Evolutionary conservation across 257 asterid species (phyloP), one percentile per base, ranked within the genome.

Genomic region (Forsythia viridissima): DNA sequence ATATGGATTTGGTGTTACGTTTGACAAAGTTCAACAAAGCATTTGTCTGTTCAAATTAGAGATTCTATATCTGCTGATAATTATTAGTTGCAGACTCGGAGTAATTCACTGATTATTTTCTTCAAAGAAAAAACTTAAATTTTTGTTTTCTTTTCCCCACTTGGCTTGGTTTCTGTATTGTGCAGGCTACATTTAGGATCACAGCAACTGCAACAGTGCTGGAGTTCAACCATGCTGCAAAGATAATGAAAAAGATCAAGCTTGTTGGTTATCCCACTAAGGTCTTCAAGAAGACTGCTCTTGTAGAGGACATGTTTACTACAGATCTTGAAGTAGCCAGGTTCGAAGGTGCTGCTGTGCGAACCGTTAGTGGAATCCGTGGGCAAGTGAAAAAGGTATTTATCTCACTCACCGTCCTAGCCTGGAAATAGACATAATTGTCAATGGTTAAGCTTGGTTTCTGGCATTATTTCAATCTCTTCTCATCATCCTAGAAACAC

Each of bases 311-410:
- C 78, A 93, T 95, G 99, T 95, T 93, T 85, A 95, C 99, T 75
- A 92, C 99, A n/a, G 97, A 91, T 88, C 98, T 95, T 82, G 99
- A 95, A 88, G 87, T 95, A 83, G 99, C 99, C 81, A 92, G 97
- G 88, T 95, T 93, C 83, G 94, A 95, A 89, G 99, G 98, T 76
- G 98, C 98, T 41, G 92, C 97, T 76, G 79, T 95, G 68, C 93
- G 91, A 72, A 95, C 98, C 41, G 98, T 95, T 73, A 95, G 99
- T 87, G 97, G 97, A 78, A 93, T 95, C 75, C 96, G 97, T 24
- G 98, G 99, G 71, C 98, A 95, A 86, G 96, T 95, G 74, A 95
- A 95, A 83, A 95, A 95, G 99, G 99, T 95, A 92, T 18, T 72
- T 74, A 16, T 76, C 78, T 72, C 70, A 48, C 42, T 69, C 8